Evolutionary conservation across 352 stramenopile genomes (phyloP), one percentile per base, ranked within the genome.

Genomic region (Globisporangium orthogonon): DNA sequence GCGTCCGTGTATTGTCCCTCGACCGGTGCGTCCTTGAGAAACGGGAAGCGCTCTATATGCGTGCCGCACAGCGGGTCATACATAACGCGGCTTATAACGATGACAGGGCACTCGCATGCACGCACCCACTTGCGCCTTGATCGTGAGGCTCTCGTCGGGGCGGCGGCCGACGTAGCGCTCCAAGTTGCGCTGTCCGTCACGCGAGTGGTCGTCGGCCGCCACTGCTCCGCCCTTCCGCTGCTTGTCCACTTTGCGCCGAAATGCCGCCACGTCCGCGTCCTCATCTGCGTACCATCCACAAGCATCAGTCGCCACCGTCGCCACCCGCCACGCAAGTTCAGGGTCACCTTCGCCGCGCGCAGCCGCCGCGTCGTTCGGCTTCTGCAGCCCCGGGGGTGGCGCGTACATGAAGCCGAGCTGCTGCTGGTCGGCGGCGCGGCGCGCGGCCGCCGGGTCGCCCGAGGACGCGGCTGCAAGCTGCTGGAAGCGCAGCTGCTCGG

Each of bases 21-120:
- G 17, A 96, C 87, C 3, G 87, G 87, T 15, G 87, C 87, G 58
- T 94, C 78, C 59, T 95, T 94, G 5, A 96, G 69, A n/a, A 95
- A 85, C 28, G 87, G 86, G 33, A 96, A 96, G 13, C 87, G 83
- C 61, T 95, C 83, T 68, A 37, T 44, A 56, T 29, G 7, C 23
- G 23, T 23, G 23, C 23, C 23, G 23, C 23, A 23, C 23, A 23
- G 23, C 23, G 23, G 23, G 23, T 23, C 23, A 23, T 23, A 23
- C 23, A 23, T 23, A 23, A 23, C 23, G 23, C 23, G 23, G 23
- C 23, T 23, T 23, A 23, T 23, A 23, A 1, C 23, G 23, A 23
- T 23, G 23, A 23, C 0, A 23, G 23, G 23, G 23, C 23, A 23
- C 23, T 23, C 23, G 28, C 40, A 3, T 11, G 45, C 5, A 30